phyloP scores from a whole-genome alignment of 2,329 filamentous ascomycete genomes.

The Hymenoscyphus infarciens region DNA sequence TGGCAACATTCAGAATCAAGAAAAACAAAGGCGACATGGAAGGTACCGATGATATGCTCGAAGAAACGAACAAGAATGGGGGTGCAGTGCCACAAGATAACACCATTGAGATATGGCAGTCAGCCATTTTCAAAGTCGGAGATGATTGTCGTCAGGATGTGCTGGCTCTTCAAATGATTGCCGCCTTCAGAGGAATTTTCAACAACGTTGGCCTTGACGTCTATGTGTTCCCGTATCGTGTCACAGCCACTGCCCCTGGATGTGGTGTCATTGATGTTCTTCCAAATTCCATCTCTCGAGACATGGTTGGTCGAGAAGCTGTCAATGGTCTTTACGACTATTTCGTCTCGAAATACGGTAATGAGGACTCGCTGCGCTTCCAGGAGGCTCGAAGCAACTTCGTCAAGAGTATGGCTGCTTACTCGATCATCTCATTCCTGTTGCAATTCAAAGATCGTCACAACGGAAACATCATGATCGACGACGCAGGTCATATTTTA shows the following conservation, averaged over 20 bases:
- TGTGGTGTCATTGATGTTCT: constrained; percentile 98
- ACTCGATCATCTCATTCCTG: constrained; percentile 93
- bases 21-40: constrained; percentile 62
- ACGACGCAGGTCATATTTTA: constrained; percentile 93
- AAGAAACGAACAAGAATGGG: constrained; percentile 43
- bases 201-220: constrained; percentile 92
- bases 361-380: constrained; percentile 90
- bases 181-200: constrained; percentile 96
- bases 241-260: constrained; percentile 93
- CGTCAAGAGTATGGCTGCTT: constrained; percentile 98
- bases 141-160: constrained; percentile 98
- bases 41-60: constrained; percentile 49
- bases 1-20: constrained; percentile 97
- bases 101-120: constrained; percentile 95
- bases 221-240: constrained; percentile 94
- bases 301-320: constrained; percentile 97
- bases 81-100: constrained; percentile 41
- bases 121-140: constrained; percentile 98
- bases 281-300: constrained; percentile 94
- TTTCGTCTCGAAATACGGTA: constrained; percentile 95
- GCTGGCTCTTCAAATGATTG: constrained; percentile 94
- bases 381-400: constrained; percentile 96
- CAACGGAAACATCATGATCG: constrained; percentile 99
- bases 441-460: constrained; percentile 99
- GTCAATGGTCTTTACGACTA: constrained; percentile 99